Percentiles rank a stretch among this genome's conserved stretches.
Evolutionary conservation across 345 rosid species (phyloP).

Genomic region (Balakata baccata): DNA sequence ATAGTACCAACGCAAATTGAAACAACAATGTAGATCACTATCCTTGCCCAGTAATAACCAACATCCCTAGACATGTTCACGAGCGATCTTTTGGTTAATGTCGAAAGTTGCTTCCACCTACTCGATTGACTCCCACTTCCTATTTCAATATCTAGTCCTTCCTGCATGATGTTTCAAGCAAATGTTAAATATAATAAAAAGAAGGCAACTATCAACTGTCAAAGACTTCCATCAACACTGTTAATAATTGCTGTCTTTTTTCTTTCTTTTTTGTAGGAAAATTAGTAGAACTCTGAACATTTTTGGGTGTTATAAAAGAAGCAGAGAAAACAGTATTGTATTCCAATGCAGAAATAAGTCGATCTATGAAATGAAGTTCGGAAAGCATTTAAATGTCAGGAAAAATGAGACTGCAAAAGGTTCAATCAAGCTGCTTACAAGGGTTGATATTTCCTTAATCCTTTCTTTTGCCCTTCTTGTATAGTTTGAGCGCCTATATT

Average conservation of each 20-base stretch:
- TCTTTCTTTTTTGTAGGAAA: too few relatives aligned
- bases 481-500: slow-evolving; percentile 58
- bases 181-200: background rate
- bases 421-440: slow-evolving; percentile 39
- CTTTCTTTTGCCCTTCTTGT: slow-evolving; percentile 48
- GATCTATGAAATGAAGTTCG: too few relatives aligned
- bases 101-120: slow-evolving; percentile 65
- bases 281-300: too few relatives aligned
- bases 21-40: background rate
- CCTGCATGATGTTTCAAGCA: slow-evolving; percentile 31
- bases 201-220: background rate
- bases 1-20: background rate
- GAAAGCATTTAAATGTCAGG: too few relatives aligned
- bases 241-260: background rate
- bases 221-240: background rate
- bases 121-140: slow-evolving; percentile 48
- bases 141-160: slow-evolving; percentile 46
- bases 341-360: too few relatives aligned
- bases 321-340: too few relatives aligned
- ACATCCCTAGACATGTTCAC: background rate
- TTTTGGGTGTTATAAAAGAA: too few relatives aligned
- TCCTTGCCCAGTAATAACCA: background rate
- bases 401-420: background rate
- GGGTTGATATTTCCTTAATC: slow-evolving; percentile 52
- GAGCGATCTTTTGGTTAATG: slow-evolving; percentile 23